These are phyloP conservation scores for Aspergillus arachidicola DNA, from an alignment of 2,329 filamentous ascomycete genomes.

Conservation along the genomic window DNA sequence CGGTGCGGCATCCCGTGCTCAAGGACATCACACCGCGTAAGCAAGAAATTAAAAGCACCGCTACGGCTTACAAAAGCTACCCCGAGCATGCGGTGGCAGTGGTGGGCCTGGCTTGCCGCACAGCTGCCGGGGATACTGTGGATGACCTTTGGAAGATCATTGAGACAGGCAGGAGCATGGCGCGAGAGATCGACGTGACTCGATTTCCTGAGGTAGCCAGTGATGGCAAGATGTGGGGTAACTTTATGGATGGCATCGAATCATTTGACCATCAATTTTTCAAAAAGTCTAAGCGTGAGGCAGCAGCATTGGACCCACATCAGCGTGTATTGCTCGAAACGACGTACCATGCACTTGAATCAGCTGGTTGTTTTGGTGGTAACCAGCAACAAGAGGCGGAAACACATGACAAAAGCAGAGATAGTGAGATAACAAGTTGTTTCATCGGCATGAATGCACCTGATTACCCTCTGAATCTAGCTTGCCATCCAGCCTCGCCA, in stretches of 20 bases:
- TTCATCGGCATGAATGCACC: too few species aligned
- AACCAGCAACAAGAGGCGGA: too few species aligned
- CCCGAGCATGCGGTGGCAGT: conserved; percentile 24
- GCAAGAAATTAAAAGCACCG: not conserved
- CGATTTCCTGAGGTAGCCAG: too few species aligned
- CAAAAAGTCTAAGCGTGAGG: conserved; percentile 25
- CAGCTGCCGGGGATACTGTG: conserved; percentile 24
- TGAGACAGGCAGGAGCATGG: too few species aligned
- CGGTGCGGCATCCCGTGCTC: conserved; percentile 13
- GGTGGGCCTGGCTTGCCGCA: conserved; percentile 33
- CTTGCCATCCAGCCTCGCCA: too few species aligned
- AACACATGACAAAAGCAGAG: too few species aligned
- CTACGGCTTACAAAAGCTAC: not conserved
- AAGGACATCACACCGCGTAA: conserved; percentile 15
- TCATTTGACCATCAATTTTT: conserved; percentile 33
- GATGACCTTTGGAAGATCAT: conserved; percentile 32
- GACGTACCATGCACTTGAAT: too few species aligned
- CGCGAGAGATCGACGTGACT: too few species aligned
- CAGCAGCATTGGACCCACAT: conserved; percentile 26
- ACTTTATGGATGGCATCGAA: conserved; percentile 11
- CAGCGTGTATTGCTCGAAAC: too few species aligned
- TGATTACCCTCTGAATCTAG: too few species aligned
- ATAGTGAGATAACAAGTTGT: too few species aligned
- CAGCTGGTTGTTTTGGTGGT: too few species aligned
- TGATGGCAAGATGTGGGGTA: not conserved